Percentiles rank a stretch among this genome's conserved stretches.
These are phyloP conservation scores for Collariella sp. DNA, from an alignment of 495 filamentous ascomycete genomes.

Conservation along the genomic window DNA sequence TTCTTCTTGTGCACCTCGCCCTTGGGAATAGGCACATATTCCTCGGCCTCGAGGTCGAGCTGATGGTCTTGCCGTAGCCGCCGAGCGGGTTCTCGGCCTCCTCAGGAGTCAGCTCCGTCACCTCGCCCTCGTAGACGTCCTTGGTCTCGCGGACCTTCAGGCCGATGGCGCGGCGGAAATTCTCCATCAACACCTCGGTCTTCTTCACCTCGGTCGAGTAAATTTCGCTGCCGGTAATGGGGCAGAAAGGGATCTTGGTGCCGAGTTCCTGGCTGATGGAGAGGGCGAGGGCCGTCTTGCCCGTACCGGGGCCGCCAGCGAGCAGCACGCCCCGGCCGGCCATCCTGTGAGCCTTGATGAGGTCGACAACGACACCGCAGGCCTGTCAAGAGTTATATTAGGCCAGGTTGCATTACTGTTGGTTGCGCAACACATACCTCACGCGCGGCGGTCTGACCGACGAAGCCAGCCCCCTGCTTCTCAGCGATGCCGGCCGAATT, in stretches of 20 bases:
- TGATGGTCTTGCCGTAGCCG: conserved; percentile 90
- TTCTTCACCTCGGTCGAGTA: conserved; percentile 98
- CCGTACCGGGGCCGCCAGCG: conserved; percentile 84
- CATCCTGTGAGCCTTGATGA: conserved; percentile 95
- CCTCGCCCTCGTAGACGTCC: conserved; percentile 95
- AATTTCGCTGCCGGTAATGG: conserved; percentile 93
- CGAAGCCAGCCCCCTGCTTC: conserved; percentile 66
- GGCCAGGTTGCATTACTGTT: background rate
- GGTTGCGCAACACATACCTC: conserved; percentile 48
- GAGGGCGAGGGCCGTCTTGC: conserved; percentile 92
- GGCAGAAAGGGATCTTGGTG: conserved; percentile 94
- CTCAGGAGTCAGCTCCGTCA: conserved; percentile 91
- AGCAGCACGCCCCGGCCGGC: conserved; percentile 86
- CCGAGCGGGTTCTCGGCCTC: conserved; percentile 97
- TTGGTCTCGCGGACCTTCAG: conserved; percentile 94
- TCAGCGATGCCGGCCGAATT: conserved; percentile 76
- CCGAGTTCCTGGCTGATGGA: conserved; percentile 93
- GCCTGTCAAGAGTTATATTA: conserved; percentile 41
- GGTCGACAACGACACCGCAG: conserved; percentile 87
- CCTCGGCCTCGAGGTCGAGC: conserved; percentile 94
- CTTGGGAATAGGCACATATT: conserved; percentile 97
- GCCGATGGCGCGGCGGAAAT: conserved; percentile 93
- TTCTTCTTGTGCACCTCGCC: conserved; percentile 99
- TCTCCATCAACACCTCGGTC: conserved; percentile 97
- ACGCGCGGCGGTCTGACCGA: conserved; percentile 79